phyloP scores from a whole-genome alignment of 2,329 filamentous ascomycete species.

The Fusarium poae region DNA sequence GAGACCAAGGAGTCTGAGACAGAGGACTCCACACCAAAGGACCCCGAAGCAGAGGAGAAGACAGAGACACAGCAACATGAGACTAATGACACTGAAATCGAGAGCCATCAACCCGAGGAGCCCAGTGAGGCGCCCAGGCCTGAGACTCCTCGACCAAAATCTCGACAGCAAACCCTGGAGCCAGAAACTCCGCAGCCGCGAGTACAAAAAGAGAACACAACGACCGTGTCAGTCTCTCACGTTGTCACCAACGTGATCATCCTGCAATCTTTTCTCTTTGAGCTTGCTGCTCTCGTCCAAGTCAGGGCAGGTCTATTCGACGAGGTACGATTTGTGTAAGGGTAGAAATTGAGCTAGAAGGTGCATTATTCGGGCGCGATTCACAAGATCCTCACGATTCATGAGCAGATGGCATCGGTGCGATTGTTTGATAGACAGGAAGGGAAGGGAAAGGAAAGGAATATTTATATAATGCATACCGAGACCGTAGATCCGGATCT shows the following conservation, averaged over 20 bases:
- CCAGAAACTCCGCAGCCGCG: constrained; percentile 39
- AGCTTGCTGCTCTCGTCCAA: constrained; percentile 80
- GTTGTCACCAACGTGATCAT: constrained; percentile 84
- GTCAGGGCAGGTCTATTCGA: constrained; percentile 81
- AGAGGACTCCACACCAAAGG: not conserved
- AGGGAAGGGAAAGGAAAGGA: constrained; percentile 9
- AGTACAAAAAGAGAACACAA: constrained; percentile 38
- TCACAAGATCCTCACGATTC: constrained; percentile 43
- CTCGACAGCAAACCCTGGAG: constrained; percentile 19
- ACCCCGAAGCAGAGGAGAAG: not conserved
- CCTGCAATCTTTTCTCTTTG: constrained; percentile 83
- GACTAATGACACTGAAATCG: not conserved
- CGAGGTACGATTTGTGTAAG: constrained; percentile 73
- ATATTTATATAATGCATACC: constrained; percentile 28
- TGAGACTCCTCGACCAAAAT: constrained; percentile 30
- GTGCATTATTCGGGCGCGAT: constrained; percentile 19
- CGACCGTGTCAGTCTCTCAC: constrained; percentile 78
- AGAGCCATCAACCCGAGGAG: constrained; percentile 7
- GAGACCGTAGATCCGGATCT: constrained; percentile 24
- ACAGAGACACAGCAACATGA: not conserved
- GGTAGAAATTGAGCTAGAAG: not conserved
- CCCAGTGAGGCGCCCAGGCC: not conserved
- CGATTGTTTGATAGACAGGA: constrained; percentile 38
- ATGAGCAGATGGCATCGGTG: constrained; percentile 42
- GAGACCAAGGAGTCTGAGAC: not conserved